Evolutionary conservation across 306 rosid species (phyloP).

Genomic region (Luffa aegyptiaca): DNA sequence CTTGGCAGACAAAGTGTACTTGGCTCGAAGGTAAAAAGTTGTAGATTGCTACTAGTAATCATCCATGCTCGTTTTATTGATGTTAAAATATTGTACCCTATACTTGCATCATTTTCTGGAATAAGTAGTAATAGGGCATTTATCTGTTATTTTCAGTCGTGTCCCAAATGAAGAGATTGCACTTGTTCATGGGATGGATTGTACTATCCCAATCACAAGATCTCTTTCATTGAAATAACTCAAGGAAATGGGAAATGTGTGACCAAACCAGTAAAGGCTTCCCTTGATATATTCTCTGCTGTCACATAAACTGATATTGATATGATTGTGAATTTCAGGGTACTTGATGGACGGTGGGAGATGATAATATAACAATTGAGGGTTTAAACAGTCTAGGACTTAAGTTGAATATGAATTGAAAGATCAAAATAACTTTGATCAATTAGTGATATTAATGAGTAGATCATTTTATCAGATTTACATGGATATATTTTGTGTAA

Average conservation of each 20-base stretch:
- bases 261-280: neutral
- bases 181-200: neutral
- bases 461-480: neutral
- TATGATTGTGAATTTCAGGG: neutral
- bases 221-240: neutral
- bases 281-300: neutral
- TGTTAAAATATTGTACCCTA: neutral
- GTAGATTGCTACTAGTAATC: neutral
- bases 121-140: neutral
- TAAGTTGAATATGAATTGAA: neutral
- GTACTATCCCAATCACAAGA: neutral
- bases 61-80: neutral
- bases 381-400: neutral
- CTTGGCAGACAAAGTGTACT: neutral
- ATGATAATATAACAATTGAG: neutral
- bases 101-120: neutral
- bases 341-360: neutral
- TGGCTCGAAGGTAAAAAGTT: neutral
- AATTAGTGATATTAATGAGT: neutral
- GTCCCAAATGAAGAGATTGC: neutral
- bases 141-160: neutral
- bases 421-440: neutral
- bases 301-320: neutral
- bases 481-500: neutral
- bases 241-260: neutral